These are phyloP conservation scores for Tausonia pullulans DNA, from an alignment of 1,284 basidiomycete species.

Conservation along the genomic window DNA sequence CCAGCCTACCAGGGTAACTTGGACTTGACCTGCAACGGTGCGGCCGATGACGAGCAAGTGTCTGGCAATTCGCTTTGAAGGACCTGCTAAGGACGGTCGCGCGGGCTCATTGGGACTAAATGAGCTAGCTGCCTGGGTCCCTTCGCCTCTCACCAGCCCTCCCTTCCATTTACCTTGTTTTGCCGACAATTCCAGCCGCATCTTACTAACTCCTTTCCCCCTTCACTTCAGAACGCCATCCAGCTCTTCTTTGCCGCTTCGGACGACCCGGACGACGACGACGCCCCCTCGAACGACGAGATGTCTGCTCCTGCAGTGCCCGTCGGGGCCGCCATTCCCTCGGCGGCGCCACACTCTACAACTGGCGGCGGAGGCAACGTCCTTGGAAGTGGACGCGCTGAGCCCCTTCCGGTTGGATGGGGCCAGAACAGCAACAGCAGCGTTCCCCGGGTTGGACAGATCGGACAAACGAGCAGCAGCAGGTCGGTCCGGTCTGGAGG, in stretches of 20 bases:
- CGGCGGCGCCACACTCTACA: background rate
- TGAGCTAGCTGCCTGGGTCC: background rate
- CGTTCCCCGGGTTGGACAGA: too few species aligned
- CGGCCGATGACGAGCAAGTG: too few species aligned
- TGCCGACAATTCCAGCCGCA: background rate
- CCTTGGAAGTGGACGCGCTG: constrained; percentile 1
- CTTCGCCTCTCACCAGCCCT: background rate
- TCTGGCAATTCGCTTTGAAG: too few species aligned
- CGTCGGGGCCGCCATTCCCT: background rate
- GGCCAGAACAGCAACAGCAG: too few species aligned
- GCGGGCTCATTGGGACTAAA: background rate
- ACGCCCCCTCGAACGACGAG: constrained; percentile 4
- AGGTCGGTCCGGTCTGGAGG: too few species aligned
- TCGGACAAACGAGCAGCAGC: too few species aligned
- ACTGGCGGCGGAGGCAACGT: background rate
- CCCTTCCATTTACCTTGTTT: background rate
- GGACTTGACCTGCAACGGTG: too few species aligned
- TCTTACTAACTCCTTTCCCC: background rate
- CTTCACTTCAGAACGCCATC: constrained; percentile 26
- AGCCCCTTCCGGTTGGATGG: background rate
- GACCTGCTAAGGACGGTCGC: too few species aligned
- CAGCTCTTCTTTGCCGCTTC: constrained; percentile 31
- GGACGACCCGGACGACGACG: constrained; percentile 17
- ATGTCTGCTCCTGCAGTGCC: background rate
- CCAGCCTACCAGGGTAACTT: too few species aligned